A percentile compares a stretch with the other conserved stretches of the same genome.
These are phyloP conservation scores for Cucurbita pepo DNA, from an alignment of 306 rosid species.

Conservation along the genomic window DNA sequence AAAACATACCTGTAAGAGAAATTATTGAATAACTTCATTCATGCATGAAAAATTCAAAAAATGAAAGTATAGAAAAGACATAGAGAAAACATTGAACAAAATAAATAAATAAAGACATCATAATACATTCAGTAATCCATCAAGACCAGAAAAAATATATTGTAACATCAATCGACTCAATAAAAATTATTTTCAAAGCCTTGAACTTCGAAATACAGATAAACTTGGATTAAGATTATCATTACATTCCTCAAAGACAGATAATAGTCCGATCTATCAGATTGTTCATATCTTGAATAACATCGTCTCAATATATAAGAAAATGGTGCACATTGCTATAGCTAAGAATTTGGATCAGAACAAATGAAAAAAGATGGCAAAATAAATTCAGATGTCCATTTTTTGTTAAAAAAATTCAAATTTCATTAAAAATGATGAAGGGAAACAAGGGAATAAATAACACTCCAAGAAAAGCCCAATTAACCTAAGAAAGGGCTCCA, in stretches of 20 bases:
- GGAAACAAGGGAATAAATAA: too few relatives aligned
- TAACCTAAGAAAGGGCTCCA: too few relatives aligned
- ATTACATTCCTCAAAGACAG: not conserved
- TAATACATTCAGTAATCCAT: not conserved
- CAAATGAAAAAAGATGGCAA: too few relatives aligned
- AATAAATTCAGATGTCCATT: too few relatives aligned
- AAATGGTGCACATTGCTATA: too few relatives aligned
- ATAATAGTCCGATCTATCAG: too few relatives aligned
- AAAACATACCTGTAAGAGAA: conserved; percentile 70
- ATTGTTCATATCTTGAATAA: too few relatives aligned
- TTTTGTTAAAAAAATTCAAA: too few relatives aligned
- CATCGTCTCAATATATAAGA: too few relatives aligned
- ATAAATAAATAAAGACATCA: not conserved
- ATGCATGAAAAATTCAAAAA: not conserved
- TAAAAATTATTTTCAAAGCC: not conserved
- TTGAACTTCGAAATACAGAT: not conserved
- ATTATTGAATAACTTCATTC: conserved; percentile 5
- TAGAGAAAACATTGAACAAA: not conserved
- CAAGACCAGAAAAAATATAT: not conserved
- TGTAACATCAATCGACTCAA: not conserved
- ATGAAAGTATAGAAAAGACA: not conserved
- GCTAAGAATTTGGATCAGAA: too few relatives aligned
- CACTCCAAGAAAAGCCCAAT: too few relatives aligned
- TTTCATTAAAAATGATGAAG: too few relatives aligned
- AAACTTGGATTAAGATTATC: not conserved